Evolutionary conservation across 805 yeast genomes (phyloP), one percentile per base, ranked within the genome.

Genomic region (Candida ficus): DNA sequence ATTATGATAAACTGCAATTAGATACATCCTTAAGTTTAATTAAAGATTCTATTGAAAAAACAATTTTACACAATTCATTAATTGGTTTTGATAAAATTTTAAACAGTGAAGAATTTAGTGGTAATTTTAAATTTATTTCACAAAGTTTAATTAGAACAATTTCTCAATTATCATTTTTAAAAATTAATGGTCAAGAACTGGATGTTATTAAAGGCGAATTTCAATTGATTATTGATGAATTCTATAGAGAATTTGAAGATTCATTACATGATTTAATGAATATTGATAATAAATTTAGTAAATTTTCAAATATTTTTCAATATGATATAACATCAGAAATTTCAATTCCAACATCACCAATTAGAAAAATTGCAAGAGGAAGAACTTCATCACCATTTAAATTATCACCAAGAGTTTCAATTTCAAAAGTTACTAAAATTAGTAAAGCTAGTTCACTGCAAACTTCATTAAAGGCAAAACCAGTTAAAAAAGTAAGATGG

Each of bases 31-130:
- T 78, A 4, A 57, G 61, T 1, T 53, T 68, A 23, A 56, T 81
- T 27, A 70, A 67, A 26, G 76, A 74, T 19, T 56, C 68, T 0
- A 58, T 76, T 3, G 79, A 79, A 30, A 69, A 65, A 38, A 80
- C 80, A 28, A 66, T 81, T 6, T 57, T 80, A 18, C 69, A 75
- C 42, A 71, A 72, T 46, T 71, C 86, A 1, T 73, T 83, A 0
- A 59, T 75, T 5, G 58, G 77, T 23, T 70, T 74, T 52, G 89
- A 80, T 51, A 70, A 71, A 39, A 53, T 68, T 52, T 44, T 64
- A 10, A 49, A 55, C 13, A 58, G 63, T 25, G 50, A 53, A 16
- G 53, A 46, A 1, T 53, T 65, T 38, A 52, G 35, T 38, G 37
- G 46, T 16, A 54, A 53, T 32, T 49, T 52, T 29, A 44, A 41